These are phyloP conservation scores for Trichoderma guizhouense DNA, from an alignment of 2,329 filamentous ascomycete genomes.

Conservation along the genomic window DNA sequence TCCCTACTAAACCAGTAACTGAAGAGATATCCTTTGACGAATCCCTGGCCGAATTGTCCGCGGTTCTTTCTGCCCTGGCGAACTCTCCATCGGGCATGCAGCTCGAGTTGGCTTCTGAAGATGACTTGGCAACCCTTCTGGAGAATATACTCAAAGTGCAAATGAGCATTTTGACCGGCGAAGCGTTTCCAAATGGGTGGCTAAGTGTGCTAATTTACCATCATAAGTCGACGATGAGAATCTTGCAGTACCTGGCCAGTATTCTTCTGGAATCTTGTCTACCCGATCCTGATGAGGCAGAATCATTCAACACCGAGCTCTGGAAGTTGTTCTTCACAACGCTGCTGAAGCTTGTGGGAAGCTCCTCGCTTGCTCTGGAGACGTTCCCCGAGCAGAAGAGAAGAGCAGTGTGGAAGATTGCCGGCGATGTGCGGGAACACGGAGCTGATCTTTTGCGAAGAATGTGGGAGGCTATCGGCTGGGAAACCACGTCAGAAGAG, in stretches of 20 bases:
- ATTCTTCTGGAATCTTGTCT: slow-evolving; percentile 81
- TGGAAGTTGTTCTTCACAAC: slow-evolving; percentile 95
- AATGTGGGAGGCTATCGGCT: slow-evolving; percentile 94
- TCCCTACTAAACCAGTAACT: slow-evolving; percentile 68
- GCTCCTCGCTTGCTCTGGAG: slow-evolving; percentile 83
- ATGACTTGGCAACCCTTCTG: slow-evolving; percentile 71
- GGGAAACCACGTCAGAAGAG: slow-evolving; percentile 85
- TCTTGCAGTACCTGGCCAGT: slow-evolving; percentile 74
- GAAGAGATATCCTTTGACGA: slow-evolving; percentile 71
- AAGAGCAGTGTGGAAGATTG: slow-evolving; percentile 97
- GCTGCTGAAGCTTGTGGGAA: slow-evolving; percentile 83
- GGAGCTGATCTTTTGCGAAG: slow-evolving; percentile 80
- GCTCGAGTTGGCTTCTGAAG: slow-evolving; percentile 65
- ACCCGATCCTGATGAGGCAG: slow-evolving; percentile 85
- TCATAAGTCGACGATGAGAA: slow-evolving; percentile 84
- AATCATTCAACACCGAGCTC: slow-evolving; percentile 85
- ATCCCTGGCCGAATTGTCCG: slow-evolving; percentile 81
- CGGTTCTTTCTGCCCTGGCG: slow-evolving; percentile 78
- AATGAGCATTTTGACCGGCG: slow-evolving; percentile 82
- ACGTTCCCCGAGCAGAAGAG: slow-evolving; percentile 97
- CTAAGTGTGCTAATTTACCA: slow-evolving; percentile 91
- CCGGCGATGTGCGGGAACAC: slow-evolving; percentile 88
- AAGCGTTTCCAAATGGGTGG: slow-evolving; percentile 87
- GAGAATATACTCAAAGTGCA: slow-evolving; percentile 79
- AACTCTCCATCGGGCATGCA: slow-evolving; percentile 69